Percentiles rank a stretch among this genome's conserved stretches.
Evolutionary conservation across 164 flowering plant species (phyloP).

Genomic region (Pachysandra terminalis): DNA sequence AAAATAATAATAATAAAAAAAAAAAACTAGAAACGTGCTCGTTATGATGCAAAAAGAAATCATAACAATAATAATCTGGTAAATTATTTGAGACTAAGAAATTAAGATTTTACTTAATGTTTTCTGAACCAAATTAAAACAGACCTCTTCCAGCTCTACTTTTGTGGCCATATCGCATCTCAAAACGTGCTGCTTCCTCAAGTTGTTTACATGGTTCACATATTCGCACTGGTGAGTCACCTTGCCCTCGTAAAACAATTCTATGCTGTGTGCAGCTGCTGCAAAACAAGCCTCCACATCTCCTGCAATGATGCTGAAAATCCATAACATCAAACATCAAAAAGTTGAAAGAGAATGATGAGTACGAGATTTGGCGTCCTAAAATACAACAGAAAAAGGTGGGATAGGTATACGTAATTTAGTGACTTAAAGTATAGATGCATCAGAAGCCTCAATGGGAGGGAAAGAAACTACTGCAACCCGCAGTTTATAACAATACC

Average conservation of each 20-base stretch:
- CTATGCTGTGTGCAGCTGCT: conserved; percentile 77
- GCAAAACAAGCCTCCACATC: conserved; percentile 96
- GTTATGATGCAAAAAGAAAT: too few species aligned
- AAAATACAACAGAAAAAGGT: neutral
- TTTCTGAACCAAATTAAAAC: neutral
- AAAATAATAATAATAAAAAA: too few species aligned
- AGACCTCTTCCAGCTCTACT: conserved; percentile 62
- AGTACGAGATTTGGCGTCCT: too few species aligned
- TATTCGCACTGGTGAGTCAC: conserved; percentile 92
- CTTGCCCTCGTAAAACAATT: conserved; percentile 90
- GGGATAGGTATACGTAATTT: neutral
- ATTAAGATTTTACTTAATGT: too few species aligned
- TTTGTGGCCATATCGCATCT: conserved; percentile 71
- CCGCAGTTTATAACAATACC: too few species aligned
- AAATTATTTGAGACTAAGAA: too few species aligned
- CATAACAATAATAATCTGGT: too few species aligned
- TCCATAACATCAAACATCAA: conserved; percentile 15
- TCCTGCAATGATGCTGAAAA: conserved; percentile 90
- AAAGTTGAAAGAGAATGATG: neutral
- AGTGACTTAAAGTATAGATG: too few species aligned
- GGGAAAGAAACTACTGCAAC: neutral
- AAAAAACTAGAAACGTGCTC: too few species aligned
- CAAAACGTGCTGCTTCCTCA: conserved; percentile 95
- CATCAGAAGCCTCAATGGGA: neutral
- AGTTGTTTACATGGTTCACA: conserved; percentile 92